Percentiles rank a stretch among this genome's conserved stretches.
These are phyloP conservation scores for Cryptococcus amylolentus DNA, from an alignment of 1,284 basidiomycete species.

Conservation along the genomic window DNA sequence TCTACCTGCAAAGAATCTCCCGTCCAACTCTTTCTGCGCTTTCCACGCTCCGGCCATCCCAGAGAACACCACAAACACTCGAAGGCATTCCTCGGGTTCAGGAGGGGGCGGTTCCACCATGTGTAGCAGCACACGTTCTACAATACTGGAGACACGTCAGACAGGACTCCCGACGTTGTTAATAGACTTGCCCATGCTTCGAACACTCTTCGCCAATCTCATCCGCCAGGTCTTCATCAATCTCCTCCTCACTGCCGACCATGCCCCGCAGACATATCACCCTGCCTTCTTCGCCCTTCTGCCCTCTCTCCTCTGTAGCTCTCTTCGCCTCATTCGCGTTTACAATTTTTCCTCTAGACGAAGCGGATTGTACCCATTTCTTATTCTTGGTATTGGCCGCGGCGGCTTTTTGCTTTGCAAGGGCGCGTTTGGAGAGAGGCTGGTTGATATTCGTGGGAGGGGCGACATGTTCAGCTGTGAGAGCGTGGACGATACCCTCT, in stretches of 20 bases:
- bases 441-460: conserved; percentile 16
- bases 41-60: conserved; percentile 93
- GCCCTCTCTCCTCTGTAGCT: conserved; percentile 65
- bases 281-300: conserved; percentile 83
- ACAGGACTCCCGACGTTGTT: conserved; percentile 21
- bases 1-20: conserved; percentile 82
- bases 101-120: conserved; percentile 62
- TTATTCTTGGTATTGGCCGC: conserved; percentile 39
- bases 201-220: conserved; percentile 68
- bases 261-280: conserved; percentile 83
- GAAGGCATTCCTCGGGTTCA: conserved; percentile 65
- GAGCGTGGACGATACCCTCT: conserved; percentile 79
- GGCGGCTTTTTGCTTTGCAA: conserved; percentile 39
- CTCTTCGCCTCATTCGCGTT: conserved; percentile 77
- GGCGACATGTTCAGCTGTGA: conserved; percentile 63
- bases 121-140: conserved; percentile 82
- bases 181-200: conserved; percentile 56
- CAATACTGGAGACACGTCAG: conserved; percentile 61
- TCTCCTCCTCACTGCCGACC: conserved; percentile 72
- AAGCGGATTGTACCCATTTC: conserved; percentile 39
- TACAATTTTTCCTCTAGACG: conserved; percentile 74
- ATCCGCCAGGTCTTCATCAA: conserved; percentile 77
- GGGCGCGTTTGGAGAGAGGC: conserved; percentile 35
- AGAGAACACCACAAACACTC: conserved; percentile 79
- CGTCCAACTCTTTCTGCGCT: conserved; percentile 83